Conservation (phyloP, 306 rosid species). For the Acmispon strigosus region DNA sequence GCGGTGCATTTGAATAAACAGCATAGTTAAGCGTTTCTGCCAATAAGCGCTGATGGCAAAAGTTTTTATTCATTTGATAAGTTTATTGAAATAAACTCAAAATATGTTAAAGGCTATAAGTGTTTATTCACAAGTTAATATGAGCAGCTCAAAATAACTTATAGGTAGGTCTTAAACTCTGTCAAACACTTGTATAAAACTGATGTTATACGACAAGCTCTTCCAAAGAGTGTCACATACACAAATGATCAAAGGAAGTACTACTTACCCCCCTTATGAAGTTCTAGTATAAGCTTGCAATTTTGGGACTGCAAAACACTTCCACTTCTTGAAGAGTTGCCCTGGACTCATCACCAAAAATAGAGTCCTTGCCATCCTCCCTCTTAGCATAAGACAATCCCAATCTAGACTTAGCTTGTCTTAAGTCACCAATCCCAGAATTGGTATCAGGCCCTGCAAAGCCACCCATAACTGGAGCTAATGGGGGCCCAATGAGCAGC, state of each 20-base stretch:
- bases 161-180: no score
- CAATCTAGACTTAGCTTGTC: constrained; percentile 80
- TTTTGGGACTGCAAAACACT: constrained; percentile 81
- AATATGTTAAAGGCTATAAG: no score
- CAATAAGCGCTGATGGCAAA: no score
- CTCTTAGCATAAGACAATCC: constrained; percentile 92
- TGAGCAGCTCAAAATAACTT: no score
- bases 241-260: not conserved
- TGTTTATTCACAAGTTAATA: no score
- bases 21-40: no score
- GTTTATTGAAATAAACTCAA: no score
- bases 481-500: constrained; percentile 50
- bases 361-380: constrained; percentile 71
- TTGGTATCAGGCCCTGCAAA: constrained; percentile 50
- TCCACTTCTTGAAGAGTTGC: constrained; percentile 66
- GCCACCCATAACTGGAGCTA: constrained; percentile 49
- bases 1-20: no score
- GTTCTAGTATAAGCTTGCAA: constrained; percentile 79
- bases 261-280: not conserved
- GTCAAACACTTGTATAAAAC: no score
- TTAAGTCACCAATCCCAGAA: constrained; percentile 53
- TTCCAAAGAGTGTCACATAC: no score
- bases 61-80: no score
- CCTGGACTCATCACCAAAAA: constrained; percentile 71
- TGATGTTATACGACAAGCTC: no score